Percentiles rank a stretch among this genome's conserved stretches.
Conservation (phyloP, 257 asterid genomes). For the Solanum habrochaites region DNA sequence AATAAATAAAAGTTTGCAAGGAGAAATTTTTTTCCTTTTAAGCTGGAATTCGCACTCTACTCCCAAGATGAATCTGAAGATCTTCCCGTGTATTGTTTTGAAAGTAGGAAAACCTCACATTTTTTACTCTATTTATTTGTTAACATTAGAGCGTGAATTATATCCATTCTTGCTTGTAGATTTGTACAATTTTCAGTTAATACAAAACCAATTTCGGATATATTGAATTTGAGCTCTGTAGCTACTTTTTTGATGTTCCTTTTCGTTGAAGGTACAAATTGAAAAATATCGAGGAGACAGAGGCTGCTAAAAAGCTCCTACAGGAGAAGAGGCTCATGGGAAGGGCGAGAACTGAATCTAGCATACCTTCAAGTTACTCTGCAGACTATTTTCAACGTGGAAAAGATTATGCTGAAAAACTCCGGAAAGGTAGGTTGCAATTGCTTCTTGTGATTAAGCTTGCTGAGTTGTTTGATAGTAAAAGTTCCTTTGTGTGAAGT, state of each 20-base stretch:
- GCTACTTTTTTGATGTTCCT: neutral
- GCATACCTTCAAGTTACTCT: constrained; percentile 76
- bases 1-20: neutral
- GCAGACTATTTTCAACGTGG: constrained; percentile 87
- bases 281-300: constrained; percentile 92
- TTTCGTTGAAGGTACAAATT: constrained; percentile 53
- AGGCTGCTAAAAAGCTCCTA: constrained; percentile 89
- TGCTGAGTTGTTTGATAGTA: neutral
- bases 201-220: neutral
- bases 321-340: constrained; percentile 91
- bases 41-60: neutral
- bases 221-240: neutral
- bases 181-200: neutral
- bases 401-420: constrained; percentile 76
- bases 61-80: neutral
- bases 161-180: neutral
- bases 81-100: neutral
- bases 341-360: constrained; percentile 51
- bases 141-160: neutral
- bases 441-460: constrained; percentile 1
- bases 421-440: constrained; percentile 55
- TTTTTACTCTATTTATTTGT: neutral
- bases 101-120: neutral
- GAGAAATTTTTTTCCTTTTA: neutral
- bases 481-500: neutral